Evolutionary conservation across 192 early-diverging fungal species (phyloP), one percentile per base, ranked within the genome.

Genomic region (Umbelopsis isabellina): DNA sequence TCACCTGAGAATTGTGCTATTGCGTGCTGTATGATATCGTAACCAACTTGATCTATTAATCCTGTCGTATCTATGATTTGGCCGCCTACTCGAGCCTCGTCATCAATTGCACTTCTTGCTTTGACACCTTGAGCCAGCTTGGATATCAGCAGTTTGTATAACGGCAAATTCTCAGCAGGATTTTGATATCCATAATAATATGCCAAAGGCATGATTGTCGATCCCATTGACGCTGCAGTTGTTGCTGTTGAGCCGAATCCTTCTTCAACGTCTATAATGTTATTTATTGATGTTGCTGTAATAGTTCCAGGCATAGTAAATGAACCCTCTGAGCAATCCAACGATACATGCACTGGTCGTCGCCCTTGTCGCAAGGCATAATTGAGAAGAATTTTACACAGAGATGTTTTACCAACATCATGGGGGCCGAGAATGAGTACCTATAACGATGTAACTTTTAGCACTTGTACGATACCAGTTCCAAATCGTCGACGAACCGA

Each of bases 331-430:
- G 85, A 84, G 4, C 91, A 86, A 72, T 98, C 97, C 61, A 98
- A 75, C 68, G 94, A 91, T 0, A 93, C 92, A 83, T 92, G 97
- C 22, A 98, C 66, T 1, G 94, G 94, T 12, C 82, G 79, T 37
- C 86, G 85, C 6, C 85, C 87, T 72, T 91, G 87, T 30, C 93
- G 83, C 13, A 92, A 83, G 0, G 91, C 91, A 66, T 99, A 99
- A 74, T 93, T 96, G n/a, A 93, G 70, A 15, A 99, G 82, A 13
- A 94, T 90, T 61, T 94, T 95, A 30, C 87, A 85, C 20, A 98
- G 73, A 0, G 93, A 89, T 2, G 95, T 94, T 77, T 99, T 99
- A 21, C 98, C 98, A 16, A 93, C 87, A 77, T 99, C 95, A 37
- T 91, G 82, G 3, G 97, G 95, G 0, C 98, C 98, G 0, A 97